phyloP scores from a whole-genome alignment of 371 early-diverging fungal species.

The Mucor ambiguus region DNA sequence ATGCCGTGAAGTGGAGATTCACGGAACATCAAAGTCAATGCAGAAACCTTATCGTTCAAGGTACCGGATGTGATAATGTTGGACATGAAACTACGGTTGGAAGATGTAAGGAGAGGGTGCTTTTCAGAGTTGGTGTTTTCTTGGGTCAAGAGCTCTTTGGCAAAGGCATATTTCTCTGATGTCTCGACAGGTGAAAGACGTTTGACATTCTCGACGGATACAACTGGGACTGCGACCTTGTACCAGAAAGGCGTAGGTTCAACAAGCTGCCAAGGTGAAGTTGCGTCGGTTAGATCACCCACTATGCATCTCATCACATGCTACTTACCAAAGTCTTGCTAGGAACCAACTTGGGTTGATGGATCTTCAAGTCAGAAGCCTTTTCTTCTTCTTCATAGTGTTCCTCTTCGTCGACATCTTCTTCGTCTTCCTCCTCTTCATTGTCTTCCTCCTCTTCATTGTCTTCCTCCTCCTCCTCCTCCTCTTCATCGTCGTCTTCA shows the following conservation, averaged over 20 bases:
- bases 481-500: constrained; percentile 24
- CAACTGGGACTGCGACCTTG: constrained; percentile 35
- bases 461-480: constrained; percentile 21
- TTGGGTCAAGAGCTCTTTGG: constrained; percentile 63
- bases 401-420: constrained; percentile 15
- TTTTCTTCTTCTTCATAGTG: constrained; percentile 17
- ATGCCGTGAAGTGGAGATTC: constrained; percentile 90
- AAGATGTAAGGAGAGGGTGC: constrained; percentile 58
- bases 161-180: constrained; percentile 55
- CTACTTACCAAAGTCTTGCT: constrained; percentile 20
- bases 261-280: constrained; percentile 25
- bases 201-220: constrained; percentile 30
- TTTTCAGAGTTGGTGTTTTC: constrained; percentile 75
- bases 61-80: constrained; percentile 92
- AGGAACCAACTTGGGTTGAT: constrained; percentile 14
- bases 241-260: constrained; percentile 63
- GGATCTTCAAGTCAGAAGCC: constrained; percentile 24
- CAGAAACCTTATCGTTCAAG: constrained; percentile 89
- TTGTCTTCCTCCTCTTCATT: constrained; percentile 20
- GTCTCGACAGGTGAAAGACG: constrained; percentile 43
- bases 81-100: constrained; percentile 85
- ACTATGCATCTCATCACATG: background rate
- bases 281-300: background rate
- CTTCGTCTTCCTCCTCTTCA: constrained; percentile 8
- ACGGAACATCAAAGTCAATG: constrained; percentile 88